phyloP scores from a whole-genome alignment of 805 yeast species.

The Saturnispora dispora region DNA sequence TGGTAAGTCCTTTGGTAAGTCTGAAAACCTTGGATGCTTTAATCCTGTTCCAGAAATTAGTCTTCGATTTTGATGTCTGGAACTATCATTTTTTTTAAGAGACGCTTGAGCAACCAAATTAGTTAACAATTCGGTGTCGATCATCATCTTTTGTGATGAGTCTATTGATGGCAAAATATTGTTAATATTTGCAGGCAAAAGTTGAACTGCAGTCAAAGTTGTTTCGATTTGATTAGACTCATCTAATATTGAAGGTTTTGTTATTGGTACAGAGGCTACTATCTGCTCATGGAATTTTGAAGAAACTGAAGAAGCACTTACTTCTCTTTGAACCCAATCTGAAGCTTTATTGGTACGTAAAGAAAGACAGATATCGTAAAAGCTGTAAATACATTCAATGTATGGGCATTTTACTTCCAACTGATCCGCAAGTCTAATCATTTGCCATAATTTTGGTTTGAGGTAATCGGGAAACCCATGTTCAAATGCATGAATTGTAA shows the following conservation, averaged over 20 bases:
- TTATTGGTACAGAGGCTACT: background rate
- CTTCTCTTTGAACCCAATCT: conserved; percentile 16
- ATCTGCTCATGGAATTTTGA: background rate
- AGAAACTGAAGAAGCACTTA: too few relatives aligned
- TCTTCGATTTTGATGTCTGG: background rate
- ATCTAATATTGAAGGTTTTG: background rate
- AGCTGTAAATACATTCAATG: conserved; percentile 18
- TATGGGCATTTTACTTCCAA: conserved; percentile 15
- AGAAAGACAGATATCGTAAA: conserved; percentile 16
- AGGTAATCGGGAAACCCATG: conserved; percentile 14
- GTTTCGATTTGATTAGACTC: background rate
- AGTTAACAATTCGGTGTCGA: background rate
- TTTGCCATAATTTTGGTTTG: conserved; percentile 17
- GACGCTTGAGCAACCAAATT: background rate
- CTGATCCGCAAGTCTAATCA: conserved; percentile 12
- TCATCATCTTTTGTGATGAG: background rate
- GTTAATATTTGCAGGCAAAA: background rate
- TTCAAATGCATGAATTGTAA: conserved; percentile 18
- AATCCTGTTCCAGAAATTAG: background rate
- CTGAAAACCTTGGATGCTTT: conserved; percentile 13
- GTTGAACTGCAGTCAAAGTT: background rate
- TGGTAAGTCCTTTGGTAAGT: conserved; percentile 8
- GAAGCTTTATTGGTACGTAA: conserved; percentile 11
- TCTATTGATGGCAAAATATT: background rate
- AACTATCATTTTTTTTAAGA: background rate